These are phyloP conservation scores for Cucurbita moschata DNA, from an alignment of 306 rosid species.

Conservation along the genomic window DNA sequence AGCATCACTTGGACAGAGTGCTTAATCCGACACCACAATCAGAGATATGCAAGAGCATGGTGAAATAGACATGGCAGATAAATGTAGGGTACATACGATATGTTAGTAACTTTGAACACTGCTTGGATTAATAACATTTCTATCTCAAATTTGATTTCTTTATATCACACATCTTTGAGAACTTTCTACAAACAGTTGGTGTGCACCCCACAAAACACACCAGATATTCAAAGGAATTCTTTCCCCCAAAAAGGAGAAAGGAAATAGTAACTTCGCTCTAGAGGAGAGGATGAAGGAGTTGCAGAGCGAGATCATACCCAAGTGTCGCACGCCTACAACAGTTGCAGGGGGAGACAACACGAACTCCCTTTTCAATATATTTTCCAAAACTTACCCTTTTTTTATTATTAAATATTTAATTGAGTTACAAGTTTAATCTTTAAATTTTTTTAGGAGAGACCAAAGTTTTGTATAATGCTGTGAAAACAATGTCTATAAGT, in stretches of 20 bases:
- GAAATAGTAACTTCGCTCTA: not conserved
- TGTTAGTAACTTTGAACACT: too few relatives aligned
- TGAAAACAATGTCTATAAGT: too few relatives aligned
- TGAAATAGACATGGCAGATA: too few relatives aligned
- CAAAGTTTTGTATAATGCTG: too few relatives aligned
- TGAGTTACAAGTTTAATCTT: too few relatives aligned
- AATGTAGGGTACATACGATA: too few relatives aligned
- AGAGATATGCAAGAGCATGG: too few relatives aligned
- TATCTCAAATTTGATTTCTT: not conserved
- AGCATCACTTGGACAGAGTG: constrained; percentile 90
- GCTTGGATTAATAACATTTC: not conserved
- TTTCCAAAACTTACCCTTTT: too few relatives aligned
- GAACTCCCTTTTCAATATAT: too few relatives aligned
- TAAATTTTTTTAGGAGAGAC: too few relatives aligned
- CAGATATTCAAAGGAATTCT: not conserved
- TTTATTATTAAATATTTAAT: too few relatives aligned
- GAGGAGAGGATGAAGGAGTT: not conserved
- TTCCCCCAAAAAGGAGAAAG: not conserved
- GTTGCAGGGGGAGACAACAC: not conserved
- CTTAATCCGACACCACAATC: too few relatives aligned
- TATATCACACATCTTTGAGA: not conserved
- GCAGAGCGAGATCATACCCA: not conserved
- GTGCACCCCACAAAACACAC: not conserved
- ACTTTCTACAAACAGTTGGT: not conserved
- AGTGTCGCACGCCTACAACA: not conserved